Evolutionary conservation across 345 rosid species (phyloP), one percentile per base, ranked within the genome.

Genomic region (Trapa bicornis): DNA sequence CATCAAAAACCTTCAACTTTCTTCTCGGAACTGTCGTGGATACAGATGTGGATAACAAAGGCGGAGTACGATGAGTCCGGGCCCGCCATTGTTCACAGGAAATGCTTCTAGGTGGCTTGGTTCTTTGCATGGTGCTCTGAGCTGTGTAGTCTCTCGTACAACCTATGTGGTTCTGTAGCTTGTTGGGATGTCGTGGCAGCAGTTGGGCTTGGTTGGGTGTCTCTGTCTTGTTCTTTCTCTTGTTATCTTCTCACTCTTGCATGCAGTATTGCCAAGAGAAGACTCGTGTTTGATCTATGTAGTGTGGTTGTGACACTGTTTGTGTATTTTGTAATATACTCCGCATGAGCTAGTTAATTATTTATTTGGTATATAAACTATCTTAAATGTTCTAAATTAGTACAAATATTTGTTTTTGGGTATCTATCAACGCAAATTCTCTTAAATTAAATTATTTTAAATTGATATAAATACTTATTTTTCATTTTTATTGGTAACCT

Each of bases 21-120:
- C 1, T 54, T 54, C 29, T 54, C 9, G 60, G 60, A 2, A 54
- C 53, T 38, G 61, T 4, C 62, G 39, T 39, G 37, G 16, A 53
- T 76, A 71, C 67, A 76, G 80, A 70, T 73, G 76, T 73, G 74
- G 80, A 70, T 73, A 36, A 47, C 74, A 0, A 70, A 64, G 80
- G 76, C 47, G 2, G 76, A 76, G 5, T 76, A 70, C 43, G 65
- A 64, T 56, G 76, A 77, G 36, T 70, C 69, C 33, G 76, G 80
- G 11, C 61, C 74, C 39, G 47, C 74, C 22, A 64, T 77, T 6
- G 76, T 73, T 61, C 80, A 77, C 69, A 70, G 64, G 69, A 73
- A 73, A 62, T 69, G 80, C 53, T 69, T 66, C 57, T 66, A 66
- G 73, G 37, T 35, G 45, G 37, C 43, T 0, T 3, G 43, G n/a